A percentile compares a stretch with the other conserved stretches of the same genome.
phyloP scores from a whole-genome alignment of 768 basidiomycete species.

The Cystobasidium ongulense region DNA sequence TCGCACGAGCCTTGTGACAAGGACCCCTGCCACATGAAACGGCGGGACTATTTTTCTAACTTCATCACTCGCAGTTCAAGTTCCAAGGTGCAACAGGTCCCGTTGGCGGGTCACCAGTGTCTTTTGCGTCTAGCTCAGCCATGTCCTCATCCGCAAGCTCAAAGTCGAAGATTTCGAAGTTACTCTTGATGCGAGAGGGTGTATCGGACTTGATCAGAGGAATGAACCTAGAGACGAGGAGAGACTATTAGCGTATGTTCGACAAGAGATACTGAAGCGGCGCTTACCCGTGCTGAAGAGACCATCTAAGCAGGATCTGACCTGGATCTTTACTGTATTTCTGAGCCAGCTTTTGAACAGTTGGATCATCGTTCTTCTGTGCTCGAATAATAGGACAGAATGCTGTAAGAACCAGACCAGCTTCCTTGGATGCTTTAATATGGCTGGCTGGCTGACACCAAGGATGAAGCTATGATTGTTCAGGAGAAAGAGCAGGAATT shows the following conservation, averaged over 20 bases:
- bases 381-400: slow-evolving; percentile 65
- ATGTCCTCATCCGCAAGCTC: slow-evolving; percentile 63
- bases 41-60: too few relatives aligned
- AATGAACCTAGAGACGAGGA: neutral
- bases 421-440: slow-evolving; percentile 54
- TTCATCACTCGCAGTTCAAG: slow-evolving; percentile 16
- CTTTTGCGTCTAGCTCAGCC: slow-evolving; percentile 51
- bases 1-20: too few relatives aligned
- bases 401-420: slow-evolving; percentile 44
- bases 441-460: slow-evolving; percentile 60
- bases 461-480: slow-evolving; percentile 51
- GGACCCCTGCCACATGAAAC: too few relatives aligned
- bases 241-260: neutral
- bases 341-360: slow-evolving; percentile 52
- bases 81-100: slow-evolving; percentile 21
- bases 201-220: slow-evolving; percentile 75
- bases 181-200: slow-evolving; percentile 58
- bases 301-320: slow-evolving; percentile 51
- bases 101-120: neutral
- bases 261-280: neutral
- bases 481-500: too few relatives aligned
- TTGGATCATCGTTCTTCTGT: slow-evolving; percentile 48
- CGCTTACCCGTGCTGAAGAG: slow-evolving; percentile 44
- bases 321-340: slow-evolving; percentile 45
- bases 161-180: slow-evolving; percentile 63